Percentiles rank a stretch among this genome's conserved stretches.
phyloP scores from a whole-genome alignment of 148 eudicot species.

The Salicornia ramosissima region DNA sequence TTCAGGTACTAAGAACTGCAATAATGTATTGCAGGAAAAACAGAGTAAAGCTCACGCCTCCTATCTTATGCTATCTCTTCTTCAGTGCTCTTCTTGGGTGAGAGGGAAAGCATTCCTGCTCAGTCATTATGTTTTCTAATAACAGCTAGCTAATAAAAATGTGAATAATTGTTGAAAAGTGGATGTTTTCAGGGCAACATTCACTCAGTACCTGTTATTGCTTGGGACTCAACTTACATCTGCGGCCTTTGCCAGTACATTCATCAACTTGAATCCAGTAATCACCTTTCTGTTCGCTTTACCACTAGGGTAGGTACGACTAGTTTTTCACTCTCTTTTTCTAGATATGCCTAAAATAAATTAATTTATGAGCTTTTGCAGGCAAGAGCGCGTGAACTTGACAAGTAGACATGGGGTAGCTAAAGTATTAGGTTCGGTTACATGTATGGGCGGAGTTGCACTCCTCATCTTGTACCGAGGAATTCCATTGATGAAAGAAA shows the following conservation, averaged over 20 bases:
- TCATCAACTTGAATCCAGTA: slow-evolving; percentile 60
- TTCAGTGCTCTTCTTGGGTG: slow-evolving; percentile 60
- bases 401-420: slow-evolving; percentile 56
- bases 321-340: neutral
- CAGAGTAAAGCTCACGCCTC: slow-evolving; percentile 41
- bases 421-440: slow-evolving; percentile 49
- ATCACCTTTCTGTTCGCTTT: slow-evolving; percentile 60
- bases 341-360: neutral
- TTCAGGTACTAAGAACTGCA: neutral
- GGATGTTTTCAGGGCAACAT: slow-evolving; percentile 49
- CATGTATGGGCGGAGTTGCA: slow-evolving; percentile 49
- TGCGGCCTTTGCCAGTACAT: slow-evolving; percentile 58
- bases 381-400: slow-evolving; percentile 59
- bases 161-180: neutral
- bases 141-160: neutral
- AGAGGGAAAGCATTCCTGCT: slow-evolving; percentile 14
- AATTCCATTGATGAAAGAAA: slow-evolving; percentile 31
- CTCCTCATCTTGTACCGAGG: slow-evolving; percentile 59
- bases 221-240: slow-evolving; percentile 60
- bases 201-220: slow-evolving; percentile 53
- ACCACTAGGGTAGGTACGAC: slow-evolving; percentile 46
- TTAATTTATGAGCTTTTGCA: slow-evolving; percentile 22
- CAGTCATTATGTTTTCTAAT: neutral
- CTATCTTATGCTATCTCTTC: slow-evolving; percentile 46
- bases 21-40: slow-evolving; percentile 50